Percentiles rank a stretch among this genome's conserved stretches.
Evolutionary conservation across 441 rosid species (phyloP).

Genomic region (Heliophila coronopifolia): DNA sequence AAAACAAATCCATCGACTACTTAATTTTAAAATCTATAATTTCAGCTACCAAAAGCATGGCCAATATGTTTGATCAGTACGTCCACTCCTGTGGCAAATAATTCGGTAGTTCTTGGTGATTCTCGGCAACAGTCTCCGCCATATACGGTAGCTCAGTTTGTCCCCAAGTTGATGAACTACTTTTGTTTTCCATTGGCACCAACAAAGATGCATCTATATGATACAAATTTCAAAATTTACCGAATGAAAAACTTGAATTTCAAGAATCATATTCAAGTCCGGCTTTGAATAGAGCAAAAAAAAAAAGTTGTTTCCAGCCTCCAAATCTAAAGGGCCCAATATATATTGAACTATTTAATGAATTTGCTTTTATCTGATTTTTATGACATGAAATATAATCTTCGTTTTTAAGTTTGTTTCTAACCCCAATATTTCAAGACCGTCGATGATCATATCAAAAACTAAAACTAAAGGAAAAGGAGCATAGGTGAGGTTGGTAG

Average conservation of each 20-base stretch:
- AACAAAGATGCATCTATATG: conserved; percentile 34
- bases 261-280: not conserved
- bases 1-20: conserved; percentile 9
- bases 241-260: too few relatives aligned
- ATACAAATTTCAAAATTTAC: conserved; percentile 1
- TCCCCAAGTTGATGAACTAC: conserved; percentile 31
- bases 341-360: too few relatives aligned
- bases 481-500: conserved; percentile 23
- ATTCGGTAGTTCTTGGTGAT: conserved; percentile 35
- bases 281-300: too few relatives aligned
- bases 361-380: too few relatives aligned
- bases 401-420: too few relatives aligned
- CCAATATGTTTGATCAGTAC: conserved; percentile 35
- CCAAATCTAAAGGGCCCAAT: too few relatives aligned
- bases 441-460: too few relatives aligned
- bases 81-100: conserved; percentile 82
- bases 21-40: conserved; percentile 1
- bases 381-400: too few relatives aligned
- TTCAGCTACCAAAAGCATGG: conserved; percentile 21
- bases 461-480: not conserved
- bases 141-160: conserved; percentile 30
- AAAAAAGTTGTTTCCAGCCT: too few relatives aligned
- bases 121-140: conserved; percentile 34
- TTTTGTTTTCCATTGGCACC: conserved; percentile 27
- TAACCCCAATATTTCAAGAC: too few relatives aligned